Evolutionary conservation across 306 rosid genomes (phyloP).

Genomic region (Quercus engelmannii): DNA sequence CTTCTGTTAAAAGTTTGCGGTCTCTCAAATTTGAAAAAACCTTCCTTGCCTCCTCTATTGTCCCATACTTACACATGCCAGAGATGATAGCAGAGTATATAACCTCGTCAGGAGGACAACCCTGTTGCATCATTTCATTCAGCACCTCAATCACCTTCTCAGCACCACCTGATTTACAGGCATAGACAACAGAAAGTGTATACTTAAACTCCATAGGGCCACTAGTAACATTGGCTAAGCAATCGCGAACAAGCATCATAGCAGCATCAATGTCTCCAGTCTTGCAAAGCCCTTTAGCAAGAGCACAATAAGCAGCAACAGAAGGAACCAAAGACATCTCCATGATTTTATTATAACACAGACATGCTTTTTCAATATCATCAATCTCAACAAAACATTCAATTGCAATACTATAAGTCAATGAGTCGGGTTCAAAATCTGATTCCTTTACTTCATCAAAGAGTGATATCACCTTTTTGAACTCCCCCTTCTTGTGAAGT

Average conservation of each 20-base stretch:
- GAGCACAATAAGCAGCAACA: constrained; percentile 55
- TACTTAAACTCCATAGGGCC: constrained; percentile 78
- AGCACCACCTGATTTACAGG: constrained; percentile 50
- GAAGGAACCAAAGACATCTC: constrained; percentile 74
- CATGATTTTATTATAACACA: constrained; percentile 58
- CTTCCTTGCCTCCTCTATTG: constrained; percentile 78
- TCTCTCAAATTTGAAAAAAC: constrained; percentile 55
- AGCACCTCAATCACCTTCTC: constrained; percentile 56
- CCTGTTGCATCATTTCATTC: constrained; percentile 72
- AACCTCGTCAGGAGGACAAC: constrained; percentile 47
- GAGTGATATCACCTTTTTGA: constrained; percentile 51
- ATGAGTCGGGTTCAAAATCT: constrained; percentile 41
- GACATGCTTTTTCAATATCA: constrained; percentile 62
- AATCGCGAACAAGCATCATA: constrained; percentile 72
- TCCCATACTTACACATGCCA: constrained; percentile 76
- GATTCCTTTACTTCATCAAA: constrained; percentile 51
- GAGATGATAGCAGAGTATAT: constrained; percentile 62
- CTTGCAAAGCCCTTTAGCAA: constrained; percentile 63
- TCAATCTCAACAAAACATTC: constrained; percentile 53
- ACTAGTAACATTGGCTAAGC: constrained; percentile 54
- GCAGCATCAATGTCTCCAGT: constrained; percentile 77
- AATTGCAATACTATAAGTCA: constrained; percentile 47
- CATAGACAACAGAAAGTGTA: constrained; percentile 56
- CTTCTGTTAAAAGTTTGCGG: constrained; percentile 56
- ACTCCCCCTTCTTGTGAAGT: constrained; percentile 47